phyloP scores from a whole-genome alignment of 2,329 filamentous ascomycete genomes.

The Trichophyton equinum region DNA sequence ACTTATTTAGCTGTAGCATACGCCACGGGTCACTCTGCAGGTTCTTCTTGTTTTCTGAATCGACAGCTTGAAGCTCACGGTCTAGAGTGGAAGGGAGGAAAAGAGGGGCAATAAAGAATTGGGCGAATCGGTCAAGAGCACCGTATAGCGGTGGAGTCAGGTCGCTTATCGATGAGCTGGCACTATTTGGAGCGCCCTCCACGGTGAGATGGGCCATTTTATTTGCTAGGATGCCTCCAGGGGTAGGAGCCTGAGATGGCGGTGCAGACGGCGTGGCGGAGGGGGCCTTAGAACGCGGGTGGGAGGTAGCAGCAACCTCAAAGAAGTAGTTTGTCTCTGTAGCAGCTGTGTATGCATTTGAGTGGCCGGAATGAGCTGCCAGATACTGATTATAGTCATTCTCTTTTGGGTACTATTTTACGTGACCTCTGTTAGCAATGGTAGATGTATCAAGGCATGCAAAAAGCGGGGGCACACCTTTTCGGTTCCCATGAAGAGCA shows the following conservation, averaged over 20 bases:
- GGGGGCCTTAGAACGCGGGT: slow-evolving; percentile 14
- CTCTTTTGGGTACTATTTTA: slow-evolving; percentile 71
- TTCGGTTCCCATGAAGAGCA: slow-evolving; percentile 96
- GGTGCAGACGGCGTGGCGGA: slow-evolving; percentile 3
- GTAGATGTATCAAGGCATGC: no score
- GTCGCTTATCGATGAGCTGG: slow-evolving; percentile 15
- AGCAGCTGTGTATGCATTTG: slow-evolving; percentile 86
- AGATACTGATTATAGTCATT: slow-evolving; percentile 95
- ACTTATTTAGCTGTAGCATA: slow-evolving; percentile 75
- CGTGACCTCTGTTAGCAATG: neutral
- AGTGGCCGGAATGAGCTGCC: slow-evolving; percentile 75
- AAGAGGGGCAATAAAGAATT: slow-evolving; percentile 82
- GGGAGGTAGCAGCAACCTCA: slow-evolving; percentile 71
- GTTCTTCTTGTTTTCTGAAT: slow-evolving; percentile 97
- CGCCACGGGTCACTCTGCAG: slow-evolving; percentile 83
- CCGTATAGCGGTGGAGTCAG: slow-evolving; percentile 55
- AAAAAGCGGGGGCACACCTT: slow-evolving; percentile 46
- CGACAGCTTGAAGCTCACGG: slow-evolving; percentile 74
- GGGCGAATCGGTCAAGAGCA: slow-evolving; percentile 78
- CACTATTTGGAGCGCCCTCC: slow-evolving; percentile 13
- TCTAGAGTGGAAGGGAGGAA: slow-evolving; percentile 78
- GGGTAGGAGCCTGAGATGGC: slow-evolving; percentile 5
- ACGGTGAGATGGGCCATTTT: slow-evolving; percentile 9
- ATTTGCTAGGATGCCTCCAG: slow-evolving; percentile 10
- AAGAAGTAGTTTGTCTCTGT: slow-evolving; percentile 98